Conservation (phyloP, 768 basidiomycete genomes). For the Rhodotorula graminis region DNA sequence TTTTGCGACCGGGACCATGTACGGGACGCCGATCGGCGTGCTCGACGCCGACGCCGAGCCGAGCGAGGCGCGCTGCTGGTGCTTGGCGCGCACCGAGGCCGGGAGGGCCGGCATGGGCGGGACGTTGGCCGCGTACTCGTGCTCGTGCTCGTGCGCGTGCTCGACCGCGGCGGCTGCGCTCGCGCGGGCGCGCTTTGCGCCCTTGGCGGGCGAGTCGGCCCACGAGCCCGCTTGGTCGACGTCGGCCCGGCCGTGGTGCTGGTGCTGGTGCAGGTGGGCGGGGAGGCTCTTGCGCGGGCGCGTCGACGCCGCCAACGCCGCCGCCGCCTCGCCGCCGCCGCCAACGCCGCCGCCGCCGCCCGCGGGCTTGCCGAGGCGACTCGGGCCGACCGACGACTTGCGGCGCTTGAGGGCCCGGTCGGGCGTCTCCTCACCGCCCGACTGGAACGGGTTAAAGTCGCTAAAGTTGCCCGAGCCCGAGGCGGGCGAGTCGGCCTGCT, state of each 20-base stretch:
- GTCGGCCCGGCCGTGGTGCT: neutral
- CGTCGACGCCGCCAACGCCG: too few relatives aligned
- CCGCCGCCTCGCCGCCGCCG: neutral
- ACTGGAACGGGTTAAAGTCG: slow-evolving; percentile 40
- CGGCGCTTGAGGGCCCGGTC: slow-evolving; percentile 16
- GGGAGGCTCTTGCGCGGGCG: slow-evolving; percentile 14
- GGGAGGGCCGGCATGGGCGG: neutral
- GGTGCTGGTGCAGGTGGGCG: neutral
- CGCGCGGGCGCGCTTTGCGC: neutral
- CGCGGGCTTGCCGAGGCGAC: neutral
- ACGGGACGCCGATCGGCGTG: slow-evolving; percentile 16
- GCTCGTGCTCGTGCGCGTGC: too few relatives aligned
- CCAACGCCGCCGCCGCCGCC: neutral
- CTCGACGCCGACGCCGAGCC: neutral
- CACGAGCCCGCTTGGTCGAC: neutral
- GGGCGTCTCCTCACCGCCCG: slow-evolving; percentile 32
- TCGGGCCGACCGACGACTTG: slow-evolving; percentile 34
- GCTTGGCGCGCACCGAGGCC: neutral
- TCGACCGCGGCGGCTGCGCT: neutral
- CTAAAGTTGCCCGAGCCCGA: slow-evolving; percentile 14
- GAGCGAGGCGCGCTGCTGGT: neutral
- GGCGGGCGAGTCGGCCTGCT: neutral
- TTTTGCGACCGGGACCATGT: slow-evolving; percentile 17
- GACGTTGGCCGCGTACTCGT: neutral
- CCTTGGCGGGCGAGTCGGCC: neutral